Conservation (phyloP, 345 rosid genomes). For the Lepidium didymum region DNA sequence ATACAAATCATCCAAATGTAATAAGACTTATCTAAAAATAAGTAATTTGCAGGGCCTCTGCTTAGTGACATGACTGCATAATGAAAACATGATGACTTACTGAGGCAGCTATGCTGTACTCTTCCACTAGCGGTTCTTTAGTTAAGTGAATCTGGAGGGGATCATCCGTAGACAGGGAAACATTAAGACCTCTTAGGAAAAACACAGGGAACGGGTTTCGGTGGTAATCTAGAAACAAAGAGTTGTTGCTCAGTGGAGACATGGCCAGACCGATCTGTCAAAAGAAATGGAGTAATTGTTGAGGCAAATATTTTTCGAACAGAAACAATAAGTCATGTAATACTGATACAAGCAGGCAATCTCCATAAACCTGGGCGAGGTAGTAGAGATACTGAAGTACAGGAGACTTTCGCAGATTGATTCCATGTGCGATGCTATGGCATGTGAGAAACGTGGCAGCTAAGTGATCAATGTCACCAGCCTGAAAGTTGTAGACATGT, state of each 20-base stretch:
- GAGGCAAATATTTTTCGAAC: slow-evolving; percentile 9
- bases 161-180: slow-evolving; percentile 95
- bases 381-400: slow-evolving; percentile 98
- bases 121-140: slow-evolving; percentile 96
- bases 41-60: background rate
- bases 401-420: slow-evolving; percentile 97
- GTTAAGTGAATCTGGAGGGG: slow-evolving; percentile 98
- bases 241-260: slow-evolving; percentile 99
- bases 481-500: slow-evolving; percentile 44
- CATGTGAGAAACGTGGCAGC: slow-evolving; percentile 95
- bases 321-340: background rate
- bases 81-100: slow-evolving; percentile 38
- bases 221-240: slow-evolving; percentile 92
- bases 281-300: slow-evolving; percentile 3
- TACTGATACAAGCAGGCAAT: background rate
- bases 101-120: slow-evolving; percentile 98
- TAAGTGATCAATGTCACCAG: slow-evolving; percentile 98
- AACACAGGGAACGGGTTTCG: slow-evolving; percentile 87
- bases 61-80: background rate
- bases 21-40: background rate
- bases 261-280: slow-evolving; percentile 92
- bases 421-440: slow-evolving; percentile 97
- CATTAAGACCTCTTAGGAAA: slow-evolving; percentile 92
- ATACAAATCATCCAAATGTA: background rate
- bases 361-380: slow-evolving; percentile 69